Conservation (phyloP, 768 basidiomycete genomes). For the Rhodotorula babjevae region DNA sequence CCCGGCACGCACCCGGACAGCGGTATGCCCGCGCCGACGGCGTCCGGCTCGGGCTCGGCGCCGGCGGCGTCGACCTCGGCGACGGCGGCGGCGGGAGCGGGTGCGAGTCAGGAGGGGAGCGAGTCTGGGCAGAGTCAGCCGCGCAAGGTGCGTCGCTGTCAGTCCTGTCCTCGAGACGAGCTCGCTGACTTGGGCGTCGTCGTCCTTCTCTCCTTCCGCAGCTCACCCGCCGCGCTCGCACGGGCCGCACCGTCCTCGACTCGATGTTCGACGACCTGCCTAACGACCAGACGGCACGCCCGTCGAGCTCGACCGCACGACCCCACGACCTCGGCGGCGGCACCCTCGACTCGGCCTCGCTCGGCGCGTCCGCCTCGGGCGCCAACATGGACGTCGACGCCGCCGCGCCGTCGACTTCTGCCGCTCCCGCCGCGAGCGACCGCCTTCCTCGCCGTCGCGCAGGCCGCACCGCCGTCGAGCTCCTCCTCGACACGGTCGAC, state of each 20-base stretch:
- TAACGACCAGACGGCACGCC: not conserved
- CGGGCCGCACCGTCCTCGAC: not conserved
- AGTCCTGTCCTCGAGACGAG: not conserved
- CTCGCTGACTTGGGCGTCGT: not conserved
- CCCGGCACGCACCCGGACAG: conserved; percentile 28
- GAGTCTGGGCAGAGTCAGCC: not conserved
- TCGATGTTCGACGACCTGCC: conserved; percentile 3
- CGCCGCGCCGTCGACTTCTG: no score
- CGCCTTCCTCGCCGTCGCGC: not conserved
- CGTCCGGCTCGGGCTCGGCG: not conserved
- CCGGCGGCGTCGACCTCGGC: not conserved
- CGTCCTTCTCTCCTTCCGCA: not conserved
- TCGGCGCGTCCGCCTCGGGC: not conserved
- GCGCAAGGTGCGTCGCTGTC: not conserved
- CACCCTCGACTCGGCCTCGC: not conserved
- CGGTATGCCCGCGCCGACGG: not conserved
- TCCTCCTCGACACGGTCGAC: conserved; percentile 1
- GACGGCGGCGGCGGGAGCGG: not conserved
- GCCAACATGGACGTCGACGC: not conserved
- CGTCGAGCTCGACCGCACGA: not conserved
- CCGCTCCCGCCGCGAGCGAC: not conserved
- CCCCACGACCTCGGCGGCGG: not conserved
- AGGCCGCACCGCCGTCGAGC: not conserved
- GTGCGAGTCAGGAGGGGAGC: not conserved
- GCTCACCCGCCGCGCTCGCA: conserved; percentile 11